phyloP scores from a whole-genome alignment of 495 filamentous ascomycete genomes.

The Saxophila tyrrhenica region DNA sequence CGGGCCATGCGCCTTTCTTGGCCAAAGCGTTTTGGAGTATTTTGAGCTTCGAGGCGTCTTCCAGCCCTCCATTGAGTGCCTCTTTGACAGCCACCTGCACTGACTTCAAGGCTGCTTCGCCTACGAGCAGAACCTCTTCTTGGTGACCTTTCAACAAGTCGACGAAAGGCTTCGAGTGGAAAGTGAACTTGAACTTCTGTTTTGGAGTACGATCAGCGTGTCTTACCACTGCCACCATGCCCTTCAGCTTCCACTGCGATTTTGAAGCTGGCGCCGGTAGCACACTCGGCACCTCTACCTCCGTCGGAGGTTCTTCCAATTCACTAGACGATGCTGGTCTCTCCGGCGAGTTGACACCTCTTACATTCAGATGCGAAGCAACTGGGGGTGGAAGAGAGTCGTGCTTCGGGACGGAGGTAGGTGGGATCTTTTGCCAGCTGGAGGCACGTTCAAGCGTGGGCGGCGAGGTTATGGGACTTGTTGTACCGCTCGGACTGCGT shows the following conservation, averaged over 20 bases:
- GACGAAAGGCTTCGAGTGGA: conserved; percentile 92
- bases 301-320: not conserved
- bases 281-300: conserved; percentile 20
- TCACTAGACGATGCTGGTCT: not conserved
- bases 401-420: conserved; percentile 5
- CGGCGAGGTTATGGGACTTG: conserved; percentile 10
- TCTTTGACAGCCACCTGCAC: conserved; percentile 73
- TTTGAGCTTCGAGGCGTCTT: conserved; percentile 78
- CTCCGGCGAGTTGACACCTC: not conserved
- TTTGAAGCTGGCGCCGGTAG: conserved; percentile 77
- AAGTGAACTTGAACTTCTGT: conserved; percentile 98
- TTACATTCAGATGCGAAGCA: not conserved
- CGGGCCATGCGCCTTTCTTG: conserved; percentile 85
- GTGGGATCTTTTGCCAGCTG: not conserved
- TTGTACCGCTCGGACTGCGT: conserved; percentile 10
- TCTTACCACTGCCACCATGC: conserved; percentile 92
- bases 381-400: conserved; percentile 10
- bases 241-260: conserved; percentile 94
- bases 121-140: conserved; percentile 90
- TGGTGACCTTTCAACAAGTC: conserved; percentile 87
- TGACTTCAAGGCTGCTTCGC: conserved; percentile 78
- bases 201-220: conserved; percentile 97
- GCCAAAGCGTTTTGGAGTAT: conserved; percentile 72
- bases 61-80: conserved; percentile 63
- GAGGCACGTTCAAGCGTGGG: conserved; percentile 2